Conservation (phyloP, 331 rosid species). For the Quercus tomentella region DNA sequence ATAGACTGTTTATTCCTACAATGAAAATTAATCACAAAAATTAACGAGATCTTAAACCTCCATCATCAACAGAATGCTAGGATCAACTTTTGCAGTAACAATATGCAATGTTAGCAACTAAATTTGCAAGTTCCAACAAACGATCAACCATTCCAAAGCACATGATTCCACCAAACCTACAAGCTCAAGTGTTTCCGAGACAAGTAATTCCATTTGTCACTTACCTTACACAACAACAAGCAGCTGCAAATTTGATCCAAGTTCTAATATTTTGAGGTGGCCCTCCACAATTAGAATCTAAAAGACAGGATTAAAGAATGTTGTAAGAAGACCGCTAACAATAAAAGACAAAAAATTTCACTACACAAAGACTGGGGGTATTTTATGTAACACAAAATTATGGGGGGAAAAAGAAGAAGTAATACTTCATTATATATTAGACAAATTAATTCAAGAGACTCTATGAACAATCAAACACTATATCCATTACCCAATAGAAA, state of each 20-base stretch:
- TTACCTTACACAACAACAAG: constrained; percentile 64
- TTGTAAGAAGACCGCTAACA: constrained; percentile 15
- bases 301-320: constrained; percentile 12
- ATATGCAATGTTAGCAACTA: not conserved
- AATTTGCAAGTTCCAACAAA: constrained; percentile 8
- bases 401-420: not conserved
- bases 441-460: not conserved
- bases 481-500: not conserved
- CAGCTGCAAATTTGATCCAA: constrained; percentile 64
- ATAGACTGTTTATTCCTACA: constrained; percentile 57
- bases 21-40: constrained; percentile 15
- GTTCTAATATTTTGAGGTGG: constrained; percentile 77
- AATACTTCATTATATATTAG: not conserved
- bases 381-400: not conserved
- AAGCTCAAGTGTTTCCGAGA: not conserved
- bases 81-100: not conserved
- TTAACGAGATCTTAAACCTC: constrained; percentile 1
- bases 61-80: not conserved
- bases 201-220: not conserved
- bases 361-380: not conserved
- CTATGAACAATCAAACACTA: not conserved
- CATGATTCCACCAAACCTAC: not conserved
- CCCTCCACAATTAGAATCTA: constrained; percentile 59
- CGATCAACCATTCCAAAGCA: not conserved
- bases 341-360: not conserved